These are phyloP conservation scores for Leccinum sublutescens DNA, from an alignment of 768 basidiomycete species.

Conservation along the genomic window DNA sequence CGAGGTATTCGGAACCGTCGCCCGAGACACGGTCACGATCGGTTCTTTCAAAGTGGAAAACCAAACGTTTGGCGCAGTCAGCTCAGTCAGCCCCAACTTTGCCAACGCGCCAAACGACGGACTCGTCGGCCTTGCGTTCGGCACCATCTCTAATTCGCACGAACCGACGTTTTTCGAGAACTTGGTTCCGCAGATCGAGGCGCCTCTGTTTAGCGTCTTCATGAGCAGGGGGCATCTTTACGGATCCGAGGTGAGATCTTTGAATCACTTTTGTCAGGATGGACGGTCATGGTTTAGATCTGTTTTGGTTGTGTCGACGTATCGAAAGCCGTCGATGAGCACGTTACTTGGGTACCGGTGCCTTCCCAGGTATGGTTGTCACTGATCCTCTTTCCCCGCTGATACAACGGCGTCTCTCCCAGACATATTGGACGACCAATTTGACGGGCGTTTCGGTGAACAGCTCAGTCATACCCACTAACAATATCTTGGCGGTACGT, in stretches of 20 bases:
- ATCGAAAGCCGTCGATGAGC: constrained; percentile 29
- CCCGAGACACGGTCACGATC: constrained; percentile 49
- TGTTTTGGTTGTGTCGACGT: constrained; percentile 33
- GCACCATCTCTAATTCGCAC: constrained; percentile 46
- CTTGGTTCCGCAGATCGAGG: constrained; percentile 43
- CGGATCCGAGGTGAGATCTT: constrained; percentile 48
- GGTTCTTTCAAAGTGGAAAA: constrained; percentile 42
- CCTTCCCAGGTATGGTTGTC: constrained; percentile 32
- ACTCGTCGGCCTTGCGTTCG: constrained; percentile 61
- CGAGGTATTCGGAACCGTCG: constrained; percentile 47
- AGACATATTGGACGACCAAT: constrained; percentile 62
- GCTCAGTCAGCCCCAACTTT: constrained; percentile 49
- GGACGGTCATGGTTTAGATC: no score
- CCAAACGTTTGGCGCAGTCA: constrained; percentile 59
- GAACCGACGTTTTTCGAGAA: constrained; percentile 65
- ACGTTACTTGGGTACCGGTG: constrained; percentile 37
- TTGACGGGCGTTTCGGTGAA: constrained; percentile 47
- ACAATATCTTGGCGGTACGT: constrained; percentile 16
- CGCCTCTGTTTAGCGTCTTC: constrained; percentile 59
- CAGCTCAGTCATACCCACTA: constrained; percentile 10
- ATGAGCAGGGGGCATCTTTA: constrained; percentile 39
- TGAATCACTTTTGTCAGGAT: no score
- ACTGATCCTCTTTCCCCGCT: not conserved
- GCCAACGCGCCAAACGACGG: constrained; percentile 51
- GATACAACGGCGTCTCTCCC: not conserved